Percentiles rank a stretch among this genome's conserved stretches.
These are phyloP conservation scores for Telopea speciosissima DNA, from an alignment of 177 flowering plant species.

Conservation along the genomic window DNA sequence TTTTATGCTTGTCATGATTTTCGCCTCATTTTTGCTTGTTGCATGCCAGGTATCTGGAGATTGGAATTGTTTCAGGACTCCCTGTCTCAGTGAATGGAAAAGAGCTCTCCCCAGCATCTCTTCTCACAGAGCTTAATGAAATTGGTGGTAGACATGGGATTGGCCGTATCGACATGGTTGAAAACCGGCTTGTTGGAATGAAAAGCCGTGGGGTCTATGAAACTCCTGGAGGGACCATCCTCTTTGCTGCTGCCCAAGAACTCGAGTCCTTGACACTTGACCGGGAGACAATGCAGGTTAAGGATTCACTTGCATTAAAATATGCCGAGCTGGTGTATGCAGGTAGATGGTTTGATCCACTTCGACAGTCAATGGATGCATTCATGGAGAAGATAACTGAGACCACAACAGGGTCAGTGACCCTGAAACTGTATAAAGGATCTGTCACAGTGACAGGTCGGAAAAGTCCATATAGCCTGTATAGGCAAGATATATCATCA, in stretches of 20 bases:
- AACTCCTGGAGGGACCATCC: conserved; percentile 95
- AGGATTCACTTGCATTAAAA: conserved; percentile 76
- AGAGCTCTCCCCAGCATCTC: conserved; percentile 72
- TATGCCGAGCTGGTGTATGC: conserved; percentile 97
- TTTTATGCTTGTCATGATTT: neutral
- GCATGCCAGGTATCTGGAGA: conserved; percentile 57
- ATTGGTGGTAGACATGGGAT: conserved; percentile 87
- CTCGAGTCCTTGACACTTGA: conserved; percentile 93
- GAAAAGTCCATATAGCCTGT: conserved; percentile 67
- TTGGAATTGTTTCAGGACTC: conserved; percentile 71
- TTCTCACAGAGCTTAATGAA: conserved; percentile 67
- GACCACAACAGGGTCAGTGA: conserved; percentile 80
- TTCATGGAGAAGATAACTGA: conserved; percentile 83
- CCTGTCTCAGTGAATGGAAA: conserved; percentile 78
- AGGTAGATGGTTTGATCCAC: conserved; percentile 95
- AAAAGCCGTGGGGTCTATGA: conserved; percentile 97
- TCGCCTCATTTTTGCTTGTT: neutral
- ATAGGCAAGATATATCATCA: conserved; percentile 84
- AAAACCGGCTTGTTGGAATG: conserved; percentile 93
- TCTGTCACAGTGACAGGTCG: conserved; percentile 57
- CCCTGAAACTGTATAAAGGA: conserved; percentile 80
- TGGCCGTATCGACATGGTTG: conserved; percentile 91
- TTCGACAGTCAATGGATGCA: conserved; percentile 81
- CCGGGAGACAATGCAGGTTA: conserved; percentile 74
- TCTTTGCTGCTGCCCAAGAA: conserved; percentile 68